Base-by-base conservation (phyloP, 2,329 filamentous ascomycete species). In the Monosporascus sp. region DNA sequence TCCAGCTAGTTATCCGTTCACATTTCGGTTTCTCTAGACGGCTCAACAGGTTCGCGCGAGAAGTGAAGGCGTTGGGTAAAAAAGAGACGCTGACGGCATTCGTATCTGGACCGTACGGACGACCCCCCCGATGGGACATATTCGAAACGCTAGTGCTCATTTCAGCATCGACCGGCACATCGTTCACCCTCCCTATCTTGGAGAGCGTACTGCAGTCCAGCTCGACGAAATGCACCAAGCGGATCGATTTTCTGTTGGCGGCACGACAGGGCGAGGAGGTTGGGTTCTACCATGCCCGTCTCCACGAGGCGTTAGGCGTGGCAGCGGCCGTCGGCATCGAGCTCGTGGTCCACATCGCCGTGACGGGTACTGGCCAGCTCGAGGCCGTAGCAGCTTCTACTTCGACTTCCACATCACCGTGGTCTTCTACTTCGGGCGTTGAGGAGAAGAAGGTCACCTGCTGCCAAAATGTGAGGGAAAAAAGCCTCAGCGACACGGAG, bases 161-260 rank as follows among this genome's bases (percentile, higher is more conserved):
- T 43, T 82, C 81, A 0, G 82, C 82, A 0, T 85, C 82, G 0
- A 86, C 83, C 0, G 83, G 83, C n/a, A 79, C 82, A 1, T 85
- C 82, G 3, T 85, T 82, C 52, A 82, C 79, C 1, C 66, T 85
- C 6, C 82, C 82, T 0, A 81, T 85, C 3, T 69, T 85, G 1
- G 82, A 85, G 59, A 77, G 75, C 56, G 70, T 83, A 2, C 71
- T 82, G 1, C 71, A 73, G 34, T 65, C 70, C 0, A 68, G 68
- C 9, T 58, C 54, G 2, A 68, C 68, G 2, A 74, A 72, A 11
- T 85, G 82, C 59, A 77, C 75, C 7, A 76, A 75, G 52, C 69
- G 79, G 24, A 70, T 85, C 8, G 76, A 83, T 22, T 77, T 84
- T 22, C 65, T 83, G 2, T 62, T 85, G 3, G 65, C 80, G 3